Evolutionary conservation across 148 eudicot species (phyloP).

Genomic region (Bassia scoparia): DNA sequence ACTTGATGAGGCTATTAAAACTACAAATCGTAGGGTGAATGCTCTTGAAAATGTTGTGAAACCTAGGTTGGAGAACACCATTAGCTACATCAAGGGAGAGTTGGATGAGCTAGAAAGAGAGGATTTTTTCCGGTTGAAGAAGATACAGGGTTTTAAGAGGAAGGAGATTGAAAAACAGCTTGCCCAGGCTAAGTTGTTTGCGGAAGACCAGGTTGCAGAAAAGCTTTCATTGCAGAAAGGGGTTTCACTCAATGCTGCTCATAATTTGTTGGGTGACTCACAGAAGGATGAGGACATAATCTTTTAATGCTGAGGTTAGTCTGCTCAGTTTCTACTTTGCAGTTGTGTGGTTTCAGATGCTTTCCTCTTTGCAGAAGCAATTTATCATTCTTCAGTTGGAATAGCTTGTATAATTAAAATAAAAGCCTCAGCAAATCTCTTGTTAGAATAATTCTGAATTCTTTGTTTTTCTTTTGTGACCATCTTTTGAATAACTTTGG

Average conservation of each 20-base stretch:
- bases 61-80: conserved; percentile 73
- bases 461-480: background rate
- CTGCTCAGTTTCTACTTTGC: conserved; percentile 8
- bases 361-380: conserved; percentile 13
- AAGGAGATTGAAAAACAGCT: conserved; percentile 66
- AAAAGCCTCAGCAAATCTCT: conserved; percentile 23
- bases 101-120: conserved; percentile 86
- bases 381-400: background rate
- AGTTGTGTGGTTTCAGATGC: conserved; percentile 20
- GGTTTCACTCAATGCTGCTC: conserved; percentile 43
- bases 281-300: conserved; percentile 66
- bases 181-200: conserved; percentile 47
- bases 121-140: conserved; percentile 87
- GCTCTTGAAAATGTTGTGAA: conserved; percentile 82
- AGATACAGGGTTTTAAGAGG: conserved; percentile 81
- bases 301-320: conserved; percentile 35
- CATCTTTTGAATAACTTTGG: conserved; percentile 3
- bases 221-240: conserved; percentile 53
- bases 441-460: conserved; percentile 21
- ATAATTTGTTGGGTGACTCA: conserved; percentile 37
- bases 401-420: conserved; percentile 23
- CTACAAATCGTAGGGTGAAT: conserved; percentile 83
- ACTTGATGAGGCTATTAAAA: conserved; percentile 84
- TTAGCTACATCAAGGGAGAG: conserved; percentile 83
- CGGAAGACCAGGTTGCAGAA: conserved; percentile 52